Percentiles rank a stretch among this genome's conserved stretches.
Evolutionary conservation across 2,329 filamentous ascomycete genomes (phyloP).

Genomic region (Pezicula carpinea): DNA sequence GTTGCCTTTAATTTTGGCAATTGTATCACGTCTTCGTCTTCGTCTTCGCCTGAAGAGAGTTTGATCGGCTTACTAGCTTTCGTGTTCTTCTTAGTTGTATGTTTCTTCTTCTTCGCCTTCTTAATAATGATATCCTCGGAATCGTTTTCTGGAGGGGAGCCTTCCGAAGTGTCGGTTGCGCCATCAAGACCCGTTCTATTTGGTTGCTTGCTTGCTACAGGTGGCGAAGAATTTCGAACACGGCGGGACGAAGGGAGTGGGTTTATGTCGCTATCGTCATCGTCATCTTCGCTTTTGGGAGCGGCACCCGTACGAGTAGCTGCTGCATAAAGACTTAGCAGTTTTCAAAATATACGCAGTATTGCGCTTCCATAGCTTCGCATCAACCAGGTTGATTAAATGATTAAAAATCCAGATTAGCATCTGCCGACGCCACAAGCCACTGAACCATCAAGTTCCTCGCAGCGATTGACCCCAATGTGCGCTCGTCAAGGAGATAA

Average conservation of each 20-base stretch:
- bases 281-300: background rate
- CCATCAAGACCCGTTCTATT: background rate
- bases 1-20: conserved; percentile 4
- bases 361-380: too few relatives aligned
- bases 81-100: background rate
- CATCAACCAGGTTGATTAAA: too few relatives aligned
- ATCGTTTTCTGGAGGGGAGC: background rate
- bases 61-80: background rate
- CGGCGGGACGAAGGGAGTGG: background rate
- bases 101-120: background rate
- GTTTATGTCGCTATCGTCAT: background rate
- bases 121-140: too few relatives aligned
- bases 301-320: background rate
- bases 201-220: background rate
- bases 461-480: background rate
- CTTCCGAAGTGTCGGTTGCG: background rate
- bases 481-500: background rate
- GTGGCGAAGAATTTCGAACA: background rate
- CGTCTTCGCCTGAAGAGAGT: background rate
- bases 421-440: too few relatives aligned
- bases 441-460: background rate
- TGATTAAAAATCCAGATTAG: too few relatives aligned
- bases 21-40: background rate
- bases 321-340: background rate
- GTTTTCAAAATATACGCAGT: too few relatives aligned